Percentiles rank a stretch among this genome's conserved stretches.
phyloP scores from a whole-genome alignment of 2,329 filamentous ascomycete species.

The Diaporthe vexans region DNA sequence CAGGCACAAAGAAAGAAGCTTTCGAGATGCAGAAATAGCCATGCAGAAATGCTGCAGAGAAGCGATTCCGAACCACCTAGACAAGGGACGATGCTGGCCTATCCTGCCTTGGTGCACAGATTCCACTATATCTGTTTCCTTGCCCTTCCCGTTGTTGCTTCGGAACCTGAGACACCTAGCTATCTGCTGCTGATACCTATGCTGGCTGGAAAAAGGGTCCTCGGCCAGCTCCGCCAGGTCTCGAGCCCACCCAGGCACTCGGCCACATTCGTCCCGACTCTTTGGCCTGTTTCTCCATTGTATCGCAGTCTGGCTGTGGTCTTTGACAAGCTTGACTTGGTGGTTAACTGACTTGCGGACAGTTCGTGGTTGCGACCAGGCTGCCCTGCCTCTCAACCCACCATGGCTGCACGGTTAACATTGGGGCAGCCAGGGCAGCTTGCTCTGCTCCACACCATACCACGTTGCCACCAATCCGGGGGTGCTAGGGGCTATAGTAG shows the following conservation, averaged over 20 bases:
- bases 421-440: slow-evolving; percentile 7
- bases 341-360: not conserved
- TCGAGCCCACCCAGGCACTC: not conserved
- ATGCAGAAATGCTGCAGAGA: slow-evolving; percentile 3
- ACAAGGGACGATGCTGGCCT: not conserved
- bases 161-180: slow-evolving; percentile 1
- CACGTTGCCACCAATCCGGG: not conserved
- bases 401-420: slow-evolving; percentile 13
- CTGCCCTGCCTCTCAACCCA: too few relatives aligned
- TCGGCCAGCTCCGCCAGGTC: slow-evolving; percentile 2
- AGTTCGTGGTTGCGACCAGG: not conserved
- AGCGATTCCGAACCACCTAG: not conserved
- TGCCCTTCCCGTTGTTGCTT: not conserved
- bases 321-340: not conserved
- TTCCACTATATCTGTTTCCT: not conserved
- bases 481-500: slow-evolving; percentile 7
- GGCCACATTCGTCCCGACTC: not conserved
- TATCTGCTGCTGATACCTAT: not conserved
- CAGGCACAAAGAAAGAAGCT: not conserved
- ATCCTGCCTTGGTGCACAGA: not conserved
- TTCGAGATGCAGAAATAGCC: not conserved
- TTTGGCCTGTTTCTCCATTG: not conserved
- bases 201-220: not conserved
- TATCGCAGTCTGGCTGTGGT: not conserved
- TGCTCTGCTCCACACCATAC: slow-evolving; percentile 5